Percentiles rank a stretch among this genome's conserved stretches.
Evolutionary conservation across 2,329 filamentous ascomycete species (phyloP).

Genomic region (Ascochyta viciae-villosae): DNA sequence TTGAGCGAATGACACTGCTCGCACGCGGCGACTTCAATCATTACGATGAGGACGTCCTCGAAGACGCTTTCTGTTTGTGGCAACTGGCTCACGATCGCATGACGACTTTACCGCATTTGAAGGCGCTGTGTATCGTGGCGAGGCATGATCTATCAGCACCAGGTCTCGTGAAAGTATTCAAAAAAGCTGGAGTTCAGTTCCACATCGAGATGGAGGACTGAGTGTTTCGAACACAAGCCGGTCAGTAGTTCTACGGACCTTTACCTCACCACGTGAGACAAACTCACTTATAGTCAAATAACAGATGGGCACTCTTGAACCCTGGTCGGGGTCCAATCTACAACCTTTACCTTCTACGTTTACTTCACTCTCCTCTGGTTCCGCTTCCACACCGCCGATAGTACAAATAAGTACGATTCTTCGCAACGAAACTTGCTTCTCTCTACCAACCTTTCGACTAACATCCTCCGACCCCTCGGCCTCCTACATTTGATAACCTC

Average conservation of each 20-base stretch:
- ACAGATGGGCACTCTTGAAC: too few relatives aligned
- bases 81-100: slow-evolving; percentile 15
- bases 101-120: slow-evolving; percentile 9
- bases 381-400: not conserved
- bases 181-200: not conserved
- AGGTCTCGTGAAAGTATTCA: not conserved
- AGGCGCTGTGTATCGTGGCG: not conserved
- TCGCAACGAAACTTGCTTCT: not conserved
- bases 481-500: not conserved
- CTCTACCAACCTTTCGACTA: not conserved
- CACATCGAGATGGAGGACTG: not conserved
- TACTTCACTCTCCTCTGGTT: not conserved
- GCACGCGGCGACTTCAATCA: not conserved
- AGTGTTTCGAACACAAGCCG: not conserved
- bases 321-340: too few relatives aligned
- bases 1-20: slow-evolving; percentile 21
- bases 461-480: not conserved
- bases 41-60: not conserved
- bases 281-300: too few relatives aligned
- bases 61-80: slow-evolving; percentile 7
- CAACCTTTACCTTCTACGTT: not conserved
- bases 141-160: not conserved
- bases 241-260: too few relatives aligned
- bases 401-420: not conserved
- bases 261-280: too few relatives aligned